Evolutionary conservation across 768 basidiomycete species (phyloP).

Genomic region (Calocybe gangraenosa): DNA sequence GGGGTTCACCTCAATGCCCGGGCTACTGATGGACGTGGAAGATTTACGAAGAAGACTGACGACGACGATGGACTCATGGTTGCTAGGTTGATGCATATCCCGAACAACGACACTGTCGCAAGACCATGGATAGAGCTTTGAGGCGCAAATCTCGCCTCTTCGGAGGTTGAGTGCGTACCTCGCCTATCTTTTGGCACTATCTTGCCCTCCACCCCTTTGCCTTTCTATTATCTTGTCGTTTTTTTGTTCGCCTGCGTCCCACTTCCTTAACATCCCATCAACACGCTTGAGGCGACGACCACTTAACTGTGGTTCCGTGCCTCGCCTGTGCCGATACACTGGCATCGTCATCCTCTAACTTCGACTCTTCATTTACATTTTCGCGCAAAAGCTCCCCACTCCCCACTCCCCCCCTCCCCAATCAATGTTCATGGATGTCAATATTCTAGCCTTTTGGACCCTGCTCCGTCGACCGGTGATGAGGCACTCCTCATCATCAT

Average conservation of each 20-base stretch:
- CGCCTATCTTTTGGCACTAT: conserved; percentile 48
- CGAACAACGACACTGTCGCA: conserved; percentile 58
- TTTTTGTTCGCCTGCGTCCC: conserved; percentile 41
- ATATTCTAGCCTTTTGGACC: conserved; percentile 15
- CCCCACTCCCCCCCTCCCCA: conserved; percentile 18
- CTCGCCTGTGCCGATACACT: conserved; percentile 75
- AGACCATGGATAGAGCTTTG: conserved; percentile 59
- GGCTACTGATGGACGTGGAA: conserved; percentile 23
- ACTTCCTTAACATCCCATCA: conserved; percentile 48
- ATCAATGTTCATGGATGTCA: conserved; percentile 30
- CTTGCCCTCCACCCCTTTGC: conserved; percentile 52
- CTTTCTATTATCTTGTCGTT: conserved; percentile 28
- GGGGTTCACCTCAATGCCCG: conserved; percentile 31
- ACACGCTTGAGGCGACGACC: conserved; percentile 71
- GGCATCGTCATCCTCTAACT: conserved; percentile 45
- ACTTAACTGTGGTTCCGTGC: conserved; percentile 79
- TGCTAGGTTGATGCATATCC: conserved; percentile 41
- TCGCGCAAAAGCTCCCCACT: conserved; percentile 20
- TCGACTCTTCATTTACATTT: conserved; percentile 18
- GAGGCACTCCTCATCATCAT: conserved; percentile 16
- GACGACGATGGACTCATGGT: conserved; percentile 52
- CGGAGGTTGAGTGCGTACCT: conserved; percentile 49
- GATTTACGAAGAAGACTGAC: conserved; percentile 25
- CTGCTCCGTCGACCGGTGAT: conserved; percentile 16
- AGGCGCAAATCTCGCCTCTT: conserved; percentile 51